Conservation (phyloP, 345 rosid genomes). For the Reutealis trisperma region DNA sequence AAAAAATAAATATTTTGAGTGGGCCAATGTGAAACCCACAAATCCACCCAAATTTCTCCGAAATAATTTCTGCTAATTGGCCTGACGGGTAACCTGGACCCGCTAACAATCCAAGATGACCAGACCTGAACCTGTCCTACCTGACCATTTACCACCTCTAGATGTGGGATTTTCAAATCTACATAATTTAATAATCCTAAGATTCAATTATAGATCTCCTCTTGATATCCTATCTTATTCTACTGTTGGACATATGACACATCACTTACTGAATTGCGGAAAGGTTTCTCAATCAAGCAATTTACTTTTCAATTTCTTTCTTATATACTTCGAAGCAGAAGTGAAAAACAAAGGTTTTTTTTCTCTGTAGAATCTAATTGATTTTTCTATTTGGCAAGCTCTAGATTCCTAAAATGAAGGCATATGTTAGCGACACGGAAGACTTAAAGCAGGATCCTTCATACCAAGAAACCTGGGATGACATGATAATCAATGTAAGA, state of each 20-base stretch:
- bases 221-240: neutral
- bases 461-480: conserved; percentile 98
- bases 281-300: neutral
- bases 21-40: too few species aligned
- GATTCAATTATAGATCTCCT: neutral
- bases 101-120: too few species aligned
- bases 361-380: conserved; percentile 41
- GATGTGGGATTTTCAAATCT: neutral
- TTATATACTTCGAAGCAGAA: neutral
- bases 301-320: neutral
- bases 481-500: conserved; percentile 91
- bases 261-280: neutral
- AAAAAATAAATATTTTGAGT: too few species aligned
- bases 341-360: conserved; percentile 7
- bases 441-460: conserved; percentile 90
- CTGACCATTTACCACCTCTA: too few species aligned
- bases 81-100: too few species aligned
- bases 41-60: too few species aligned
- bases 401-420: conserved; percentile 99
- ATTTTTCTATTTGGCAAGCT: conserved; percentile 68
- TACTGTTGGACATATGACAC: neutral
- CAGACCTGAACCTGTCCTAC: too few species aligned
- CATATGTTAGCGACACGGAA: conserved; percentile 91
- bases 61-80: too few species aligned
- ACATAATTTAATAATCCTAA: neutral